A percentile compares a stretch with the other conserved stretches of the same genome.
These are phyloP conservation scores for Stentor coeruleus DNA, from an alignment of 73 alveolate genomes.

Conservation along the genomic window DNA sequence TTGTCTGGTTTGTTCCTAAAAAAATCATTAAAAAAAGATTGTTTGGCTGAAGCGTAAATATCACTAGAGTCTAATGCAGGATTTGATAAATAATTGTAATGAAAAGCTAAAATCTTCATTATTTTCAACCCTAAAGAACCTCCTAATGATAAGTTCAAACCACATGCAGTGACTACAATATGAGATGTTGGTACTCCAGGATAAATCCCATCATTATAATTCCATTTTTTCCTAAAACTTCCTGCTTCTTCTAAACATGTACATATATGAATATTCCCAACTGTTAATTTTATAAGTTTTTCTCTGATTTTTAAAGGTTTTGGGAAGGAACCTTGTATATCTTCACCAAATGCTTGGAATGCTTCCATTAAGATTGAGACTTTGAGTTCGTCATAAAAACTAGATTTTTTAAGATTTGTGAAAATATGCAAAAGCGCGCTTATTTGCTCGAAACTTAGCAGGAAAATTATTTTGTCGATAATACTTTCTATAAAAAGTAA, in stretches of 20 bases:
- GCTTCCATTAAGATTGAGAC: conserved; percentile 7
- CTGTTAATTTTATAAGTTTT: neutral
- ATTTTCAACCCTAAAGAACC: neutral
- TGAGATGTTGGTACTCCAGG: conserved; percentile 22
- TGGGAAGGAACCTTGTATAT: neutral
- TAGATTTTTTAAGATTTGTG: neutral
- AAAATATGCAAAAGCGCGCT: neutral
- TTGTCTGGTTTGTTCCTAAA: neutral
- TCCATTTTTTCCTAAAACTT: neutral
- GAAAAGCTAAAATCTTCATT: neutral
- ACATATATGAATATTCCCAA: neutral
- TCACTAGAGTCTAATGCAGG: neutral
- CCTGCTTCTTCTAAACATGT: neutral
- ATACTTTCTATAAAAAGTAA: neutral
- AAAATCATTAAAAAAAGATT: conserved; percentile 7
- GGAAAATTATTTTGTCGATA: neutral
- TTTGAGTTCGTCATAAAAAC: neutral
- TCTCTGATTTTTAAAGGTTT: neutral
- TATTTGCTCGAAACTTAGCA: neutral
- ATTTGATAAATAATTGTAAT: neutral
- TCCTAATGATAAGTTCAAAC: neutral
- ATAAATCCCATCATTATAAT: conserved; percentile 6
- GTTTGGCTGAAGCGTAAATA: neutral
- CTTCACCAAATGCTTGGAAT: neutral
- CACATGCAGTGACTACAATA: neutral